These are phyloP conservation scores for Phanerochaete carnosa DNA, from an alignment of 768 basidiomycete species.

Conservation along the genomic window DNA sequence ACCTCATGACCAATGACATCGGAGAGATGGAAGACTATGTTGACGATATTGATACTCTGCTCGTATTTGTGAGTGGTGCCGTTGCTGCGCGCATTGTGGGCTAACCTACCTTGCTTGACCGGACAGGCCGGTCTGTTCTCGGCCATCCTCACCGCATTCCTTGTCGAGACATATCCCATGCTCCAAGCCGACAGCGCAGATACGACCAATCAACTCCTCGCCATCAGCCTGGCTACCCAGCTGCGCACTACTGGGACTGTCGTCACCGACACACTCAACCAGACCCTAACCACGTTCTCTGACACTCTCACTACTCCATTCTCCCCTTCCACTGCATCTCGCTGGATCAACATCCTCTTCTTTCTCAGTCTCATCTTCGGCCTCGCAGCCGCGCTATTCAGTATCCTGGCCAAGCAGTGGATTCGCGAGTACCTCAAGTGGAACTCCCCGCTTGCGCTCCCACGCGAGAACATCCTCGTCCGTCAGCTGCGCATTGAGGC, in stretches of 20 bases:
- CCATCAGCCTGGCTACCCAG: neutral
- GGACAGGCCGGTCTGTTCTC: slow-evolving; percentile 10
- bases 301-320: neutral
- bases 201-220: slow-evolving; percentile 1
- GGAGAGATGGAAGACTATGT: slow-evolving; percentile 6
- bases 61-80: slow-evolving; percentile 5
- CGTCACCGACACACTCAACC: neutral
- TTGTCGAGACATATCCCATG: neutral
- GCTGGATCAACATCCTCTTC: slow-evolving; percentile 5
- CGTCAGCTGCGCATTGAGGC: slow-evolving; percentile 1
- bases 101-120: neutral
- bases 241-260: neutral
- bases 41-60: slow-evolving; percentile 11
- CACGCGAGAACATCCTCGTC: neutral
- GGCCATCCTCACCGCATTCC: slow-evolving; percentile 3
- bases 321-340: neutral
- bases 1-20: neutral
- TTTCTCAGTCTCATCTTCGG: slow-evolving; percentile 9
- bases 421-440: slow-evolving; percentile 4
- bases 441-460: neutral
- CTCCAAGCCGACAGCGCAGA: neutral
- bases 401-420: slow-evolving; percentile 10
- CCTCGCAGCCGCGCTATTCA: slow-evolving; percentile 4
- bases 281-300: neutral
- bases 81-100: neutral